phyloP scores from a whole-genome alignment of 2,329 filamentous ascomycete genomes.

The Ascochyta lentis region DNA sequence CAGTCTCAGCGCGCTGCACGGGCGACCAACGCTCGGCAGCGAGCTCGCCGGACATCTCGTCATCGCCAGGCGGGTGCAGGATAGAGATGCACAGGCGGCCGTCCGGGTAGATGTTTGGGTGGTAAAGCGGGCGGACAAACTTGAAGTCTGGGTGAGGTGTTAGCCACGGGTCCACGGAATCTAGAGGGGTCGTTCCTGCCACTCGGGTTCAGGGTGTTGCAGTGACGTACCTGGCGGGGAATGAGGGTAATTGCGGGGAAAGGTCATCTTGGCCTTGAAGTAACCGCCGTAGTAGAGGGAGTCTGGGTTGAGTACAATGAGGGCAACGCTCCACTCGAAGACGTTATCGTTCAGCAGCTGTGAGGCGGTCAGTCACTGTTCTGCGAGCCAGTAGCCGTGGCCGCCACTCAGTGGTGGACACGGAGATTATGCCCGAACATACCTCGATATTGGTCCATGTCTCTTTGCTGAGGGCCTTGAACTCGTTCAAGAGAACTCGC shows the following conservation, averaged over 20 bases:
- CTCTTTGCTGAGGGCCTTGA: conserved; percentile 81
- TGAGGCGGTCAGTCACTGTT: conserved; percentile 32
- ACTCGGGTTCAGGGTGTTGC: conserved; percentile 1
- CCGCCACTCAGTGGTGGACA: conserved; percentile 17
- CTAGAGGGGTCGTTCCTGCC: neutral
- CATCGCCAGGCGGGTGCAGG: conserved; percentile 88
- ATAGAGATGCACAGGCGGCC: conserved; percentile 96
- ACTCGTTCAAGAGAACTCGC: conserved; percentile 88
- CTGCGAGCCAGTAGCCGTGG: neutral
- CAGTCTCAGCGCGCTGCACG: conserved; percentile 90
- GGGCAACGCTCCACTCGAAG: conserved; percentile 83
- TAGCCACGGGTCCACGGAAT: conserved; percentile 1
- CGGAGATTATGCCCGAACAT: conserved; percentile 34
- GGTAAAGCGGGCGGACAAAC: conserved; percentile 80
- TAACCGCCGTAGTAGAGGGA: conserved; percentile 93
- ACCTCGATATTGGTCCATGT: conserved; percentile 94
- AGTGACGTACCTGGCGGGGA: conserved; percentile 69
- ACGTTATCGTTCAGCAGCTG: conserved; percentile 82
- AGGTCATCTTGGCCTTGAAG: conserved; percentile 88
- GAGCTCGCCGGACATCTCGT: conserved; percentile 87
- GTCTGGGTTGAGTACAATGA: conserved; percentile 92
- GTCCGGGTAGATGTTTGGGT: conserved; percentile 93
- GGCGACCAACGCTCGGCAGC: conserved; percentile 95
- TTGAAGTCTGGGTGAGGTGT: conserved; percentile 68
- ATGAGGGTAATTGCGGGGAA: conserved; percentile 88